Conservation (phyloP, 495 filamentous ascomycete species). For the Pseudotulostoma volvatum region DNA sequence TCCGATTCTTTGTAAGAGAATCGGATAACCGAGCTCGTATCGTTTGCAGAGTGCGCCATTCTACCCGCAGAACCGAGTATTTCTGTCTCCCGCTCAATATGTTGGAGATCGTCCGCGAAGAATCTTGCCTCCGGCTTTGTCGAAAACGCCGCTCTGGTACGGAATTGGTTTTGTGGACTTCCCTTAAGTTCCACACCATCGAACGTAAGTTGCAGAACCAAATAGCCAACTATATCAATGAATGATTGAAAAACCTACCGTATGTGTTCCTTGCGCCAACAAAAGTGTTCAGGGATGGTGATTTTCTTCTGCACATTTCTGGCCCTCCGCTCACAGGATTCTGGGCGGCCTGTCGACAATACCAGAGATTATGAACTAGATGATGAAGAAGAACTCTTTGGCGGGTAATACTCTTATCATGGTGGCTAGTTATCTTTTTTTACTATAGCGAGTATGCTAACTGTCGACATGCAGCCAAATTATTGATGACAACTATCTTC, state of each 20-base stretch:
- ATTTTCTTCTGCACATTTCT: conserved; percentile 64
- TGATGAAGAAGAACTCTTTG: conserved; percentile 49
- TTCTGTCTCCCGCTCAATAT: conserved; percentile 35
- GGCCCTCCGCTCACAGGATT: conserved; percentile 55
- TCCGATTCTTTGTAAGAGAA: conserved; percentile 39
- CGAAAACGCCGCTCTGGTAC: conserved; percentile 27
- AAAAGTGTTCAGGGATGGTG: conserved; percentile 40
- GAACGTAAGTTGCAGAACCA: conserved; percentile 30
- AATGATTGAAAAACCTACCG: not conserved
- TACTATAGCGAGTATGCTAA: too few relatives aligned
- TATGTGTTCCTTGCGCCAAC: not conserved
- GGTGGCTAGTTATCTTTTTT: too few relatives aligned
- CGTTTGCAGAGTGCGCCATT: conserved; percentile 31
- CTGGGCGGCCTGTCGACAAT: conserved; percentile 29
- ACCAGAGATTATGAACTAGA: conserved; percentile 44
- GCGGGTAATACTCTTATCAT: too few relatives aligned
- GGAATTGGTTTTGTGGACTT: conserved; percentile 37
- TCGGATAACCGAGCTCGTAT: conserved; percentile 40
- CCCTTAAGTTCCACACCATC: conserved; percentile 38
- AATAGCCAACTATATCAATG: too few relatives aligned
- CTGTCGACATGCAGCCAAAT: conserved; percentile 41
- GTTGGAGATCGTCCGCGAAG: conserved; percentile 35
- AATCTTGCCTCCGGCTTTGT: conserved; percentile 38
- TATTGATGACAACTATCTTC: conserved; percentile 49
- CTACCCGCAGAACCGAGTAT: conserved; percentile 21